phyloP scores from a whole-genome alignment of 805 yeast genomes.

The Metschnikowia baotianmanensis region DNA sequence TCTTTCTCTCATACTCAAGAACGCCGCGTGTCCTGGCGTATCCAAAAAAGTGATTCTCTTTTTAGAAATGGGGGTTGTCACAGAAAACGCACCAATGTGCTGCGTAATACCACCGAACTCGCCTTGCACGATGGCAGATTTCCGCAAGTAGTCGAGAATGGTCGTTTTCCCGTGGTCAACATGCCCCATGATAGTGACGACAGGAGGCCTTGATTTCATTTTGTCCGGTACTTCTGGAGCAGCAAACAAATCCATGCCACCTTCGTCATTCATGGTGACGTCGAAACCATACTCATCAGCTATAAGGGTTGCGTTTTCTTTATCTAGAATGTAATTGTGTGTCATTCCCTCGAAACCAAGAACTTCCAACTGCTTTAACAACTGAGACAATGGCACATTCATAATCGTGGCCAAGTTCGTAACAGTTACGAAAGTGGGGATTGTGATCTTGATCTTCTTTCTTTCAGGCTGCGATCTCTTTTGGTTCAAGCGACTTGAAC shows the following conservation, averaged over 20 bases:
- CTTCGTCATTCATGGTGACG: slow-evolving; percentile 51
- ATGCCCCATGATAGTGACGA: slow-evolving; percentile 98
- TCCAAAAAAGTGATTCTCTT: slow-evolving; percentile 85
- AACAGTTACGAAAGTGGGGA: slow-evolving; percentile 79
- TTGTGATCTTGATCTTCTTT: slow-evolving; percentile 31
- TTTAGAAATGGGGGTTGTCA: slow-evolving; percentile 70
- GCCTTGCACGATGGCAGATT: slow-evolving; percentile 74
- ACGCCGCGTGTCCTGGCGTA: slow-evolving; percentile 98
- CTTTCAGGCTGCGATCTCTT: slow-evolving; percentile 4
- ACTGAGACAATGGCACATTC: slow-evolving; percentile 57
- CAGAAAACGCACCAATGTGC: slow-evolving; percentile 95
- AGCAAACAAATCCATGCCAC: slow-evolving; percentile 56
- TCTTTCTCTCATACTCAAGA: slow-evolving; percentile 91
- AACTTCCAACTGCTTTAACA: slow-evolving; percentile 55
- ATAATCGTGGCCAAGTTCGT: slow-evolving; percentile 74
- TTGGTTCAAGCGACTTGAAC: slow-evolving; percentile 1
- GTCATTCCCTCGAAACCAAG: slow-evolving; percentile 74
- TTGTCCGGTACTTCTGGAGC: slow-evolving; percentile 45
- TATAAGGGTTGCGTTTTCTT: slow-evolving; percentile 79
- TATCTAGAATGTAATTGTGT: slow-evolving; percentile 77
- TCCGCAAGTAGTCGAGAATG: slow-evolving; percentile 79
- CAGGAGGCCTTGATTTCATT: slow-evolving; percentile 77
- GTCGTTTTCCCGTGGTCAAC: slow-evolving; percentile 99
- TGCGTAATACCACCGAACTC: slow-evolving; percentile 98
- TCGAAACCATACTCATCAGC: slow-evolving; percentile 87